These are phyloP conservation scores for Melaleuca quinquenervia DNA, from an alignment of 345 rosid genomes.

Conservation along the genomic window DNA sequence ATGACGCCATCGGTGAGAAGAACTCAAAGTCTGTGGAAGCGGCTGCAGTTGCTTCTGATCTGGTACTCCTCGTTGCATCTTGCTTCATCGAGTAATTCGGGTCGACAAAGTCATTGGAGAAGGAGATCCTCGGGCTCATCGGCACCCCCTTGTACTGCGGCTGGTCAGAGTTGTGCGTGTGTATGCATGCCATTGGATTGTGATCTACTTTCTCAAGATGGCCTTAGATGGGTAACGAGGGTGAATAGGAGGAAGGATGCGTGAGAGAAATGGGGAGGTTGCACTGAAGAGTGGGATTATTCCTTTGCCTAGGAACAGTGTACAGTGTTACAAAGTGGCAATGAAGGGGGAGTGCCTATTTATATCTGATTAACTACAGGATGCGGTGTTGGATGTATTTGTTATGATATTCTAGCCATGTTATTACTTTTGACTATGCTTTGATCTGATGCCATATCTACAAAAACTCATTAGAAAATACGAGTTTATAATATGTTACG, in stretches of 20 bases:
- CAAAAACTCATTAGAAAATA: not conserved
- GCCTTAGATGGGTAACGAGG: not conserved
- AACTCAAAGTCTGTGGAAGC: not conserved
- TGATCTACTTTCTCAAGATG: not conserved
- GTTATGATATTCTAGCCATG: not conserved
- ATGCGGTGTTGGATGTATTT: not conserved
- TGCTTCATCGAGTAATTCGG: not conserved
- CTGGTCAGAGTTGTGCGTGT: constrained; percentile 56
- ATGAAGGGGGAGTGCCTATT: not conserved
- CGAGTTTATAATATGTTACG: not conserved
- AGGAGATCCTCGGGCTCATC: constrained; percentile 84
- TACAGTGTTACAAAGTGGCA: not conserved
- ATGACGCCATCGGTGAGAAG: not conserved
- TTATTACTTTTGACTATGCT: not conserved
- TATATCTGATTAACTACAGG: not conserved
- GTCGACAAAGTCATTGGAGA: constrained; percentile 57
- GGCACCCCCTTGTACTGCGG: constrained; percentile 30
- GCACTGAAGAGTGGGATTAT: not conserved
- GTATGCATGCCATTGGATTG: constrained; percentile 61
- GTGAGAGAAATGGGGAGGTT: not conserved
- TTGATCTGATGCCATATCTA: not conserved
- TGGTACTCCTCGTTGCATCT: constrained; percentile 34
- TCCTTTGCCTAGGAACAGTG: not conserved
- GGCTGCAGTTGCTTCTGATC: constrained; percentile 6
- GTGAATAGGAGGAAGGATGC: not conserved